These are phyloP conservation scores for Aspergillus intermedius DNA, from an alignment of 2,329 filamentous ascomycete genomes.

Conservation along the genomic window DNA sequence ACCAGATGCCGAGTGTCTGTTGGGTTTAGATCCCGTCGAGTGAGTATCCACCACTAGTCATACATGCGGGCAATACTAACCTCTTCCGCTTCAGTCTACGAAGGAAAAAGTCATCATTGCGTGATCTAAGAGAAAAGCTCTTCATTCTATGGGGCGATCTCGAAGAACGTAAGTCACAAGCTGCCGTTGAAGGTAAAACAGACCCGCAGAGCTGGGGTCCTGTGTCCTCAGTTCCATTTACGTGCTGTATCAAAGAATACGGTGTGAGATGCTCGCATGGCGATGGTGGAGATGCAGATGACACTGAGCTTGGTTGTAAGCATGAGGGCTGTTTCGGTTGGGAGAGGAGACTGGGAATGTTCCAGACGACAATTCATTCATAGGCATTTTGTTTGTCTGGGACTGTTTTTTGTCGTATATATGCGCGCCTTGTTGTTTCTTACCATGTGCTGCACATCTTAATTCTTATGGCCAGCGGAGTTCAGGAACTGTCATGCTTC, in stretches of 20 bases:
- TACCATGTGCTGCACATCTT: too few relatives aligned
- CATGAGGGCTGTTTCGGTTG: slow-evolving; percentile 44
- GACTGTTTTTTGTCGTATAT: not conserved
- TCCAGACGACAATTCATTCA: slow-evolving; percentile 54
- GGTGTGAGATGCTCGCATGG: slow-evolving; percentile 45
- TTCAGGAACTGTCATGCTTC: not conserved
- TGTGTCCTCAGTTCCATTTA: slow-evolving; percentile 55
- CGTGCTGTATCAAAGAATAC: slow-evolving; percentile 66
- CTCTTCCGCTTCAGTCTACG: slow-evolving; percentile 46
- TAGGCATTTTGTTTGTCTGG: not conserved
- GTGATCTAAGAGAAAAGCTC: slow-evolving; percentile 59
- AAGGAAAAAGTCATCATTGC: slow-evolving; percentile 44
- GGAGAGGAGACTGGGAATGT: slow-evolving; percentile 59
- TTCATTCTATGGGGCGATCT: slow-evolving; percentile 82
- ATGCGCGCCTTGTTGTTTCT: not conserved
- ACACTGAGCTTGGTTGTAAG: slow-evolving; percentile 29
- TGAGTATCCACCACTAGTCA: slow-evolving; percentile 33
- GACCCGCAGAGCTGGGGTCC: slow-evolving; percentile 12
- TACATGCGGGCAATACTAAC: not conserved
- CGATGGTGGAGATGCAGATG: slow-evolving; percentile 26
- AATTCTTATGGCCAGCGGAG: too few relatives aligned
- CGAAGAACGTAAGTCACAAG: slow-evolving; percentile 57
- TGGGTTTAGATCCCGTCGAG: slow-evolving; percentile 50
- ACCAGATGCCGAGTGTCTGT: slow-evolving; percentile 49
- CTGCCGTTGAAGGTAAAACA: slow-evolving; percentile 17